Conservation (phyloP, 2,329 filamentous ascomycete genomes). For the Ophiocordyceps camponoti-saundersi region DNA sequence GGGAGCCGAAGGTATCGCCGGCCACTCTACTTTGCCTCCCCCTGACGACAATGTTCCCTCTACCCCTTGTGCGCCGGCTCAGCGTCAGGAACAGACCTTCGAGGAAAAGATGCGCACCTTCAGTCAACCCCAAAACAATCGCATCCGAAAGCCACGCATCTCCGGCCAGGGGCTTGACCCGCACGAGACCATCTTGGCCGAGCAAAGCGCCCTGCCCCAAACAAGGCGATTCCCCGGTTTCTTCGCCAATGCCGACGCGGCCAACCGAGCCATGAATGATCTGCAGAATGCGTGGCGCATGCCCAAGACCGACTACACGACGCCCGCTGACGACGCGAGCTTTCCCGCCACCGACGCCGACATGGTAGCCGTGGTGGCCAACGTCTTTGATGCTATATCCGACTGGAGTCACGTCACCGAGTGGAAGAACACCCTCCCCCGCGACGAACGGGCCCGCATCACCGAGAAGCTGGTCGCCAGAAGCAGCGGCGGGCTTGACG, state of each 20-base stretch:
- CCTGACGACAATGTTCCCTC: background rate
- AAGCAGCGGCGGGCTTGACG: background rate
- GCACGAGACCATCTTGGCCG: background rate
- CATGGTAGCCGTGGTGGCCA: constrained; percentile 3
- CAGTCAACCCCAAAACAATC: background rate
- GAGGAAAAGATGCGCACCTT: background rate
- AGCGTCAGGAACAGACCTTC: background rate
- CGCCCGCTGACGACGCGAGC: constrained; percentile 3
- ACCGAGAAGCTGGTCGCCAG: constrained; percentile 1
- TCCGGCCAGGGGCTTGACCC: background rate
- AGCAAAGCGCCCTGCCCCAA: background rate
- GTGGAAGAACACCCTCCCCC: constrained; percentile 6
- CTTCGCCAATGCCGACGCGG: background rate
- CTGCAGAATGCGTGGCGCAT: background rate
- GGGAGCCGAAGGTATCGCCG: background rate
- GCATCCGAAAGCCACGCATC: background rate
- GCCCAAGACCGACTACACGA: constrained; percentile 4
- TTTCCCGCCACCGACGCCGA: constrained; percentile 4
- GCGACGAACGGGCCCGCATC: constrained; percentile 2
- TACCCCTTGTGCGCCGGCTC: background rate
- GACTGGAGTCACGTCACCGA: constrained; percentile 9
- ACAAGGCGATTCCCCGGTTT: background rate
- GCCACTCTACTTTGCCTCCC: background rate
- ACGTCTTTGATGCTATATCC: constrained; percentile 8
- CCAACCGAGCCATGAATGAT: background rate